Evolutionary conservation across 352 stramenopile species (phyloP), one percentile per base, ranked within the genome.

Genomic region (Globisporangium ultimum): DNA sequence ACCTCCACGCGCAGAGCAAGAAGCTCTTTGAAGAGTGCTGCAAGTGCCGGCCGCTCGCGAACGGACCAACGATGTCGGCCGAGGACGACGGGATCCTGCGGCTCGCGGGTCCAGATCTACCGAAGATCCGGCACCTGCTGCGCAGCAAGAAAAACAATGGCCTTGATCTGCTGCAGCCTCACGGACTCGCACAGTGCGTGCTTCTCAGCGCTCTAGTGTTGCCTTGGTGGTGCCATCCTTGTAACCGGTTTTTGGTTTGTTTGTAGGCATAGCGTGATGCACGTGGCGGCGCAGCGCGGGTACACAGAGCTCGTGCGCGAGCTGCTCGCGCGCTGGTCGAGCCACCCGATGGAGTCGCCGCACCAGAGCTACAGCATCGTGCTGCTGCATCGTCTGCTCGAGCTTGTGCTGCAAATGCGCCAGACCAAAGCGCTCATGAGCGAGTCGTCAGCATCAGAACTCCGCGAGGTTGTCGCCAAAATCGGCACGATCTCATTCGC

Each of bases 21-120:
- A 74, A 75, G 21, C 67, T 93, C 3, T 93, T 88, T 53, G 78
- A 90, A 9, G 81, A 93, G 58, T 93, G 84, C 57, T 86, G 81
- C 56, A 79, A 82, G 60, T 90, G 81, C 38, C 72, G 61, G 1
- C 79, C 77, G 12, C 65, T 91, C 5, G 66, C 77, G 3, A 70
- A 79, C 41, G 81, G 84, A 0, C 78, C 80, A 0, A 71, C 61
- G 5, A 70, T 70, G 28, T 88, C 72, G 1, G 22, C 14, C 4
- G 70, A 84, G n/a, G 80, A 79, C 22, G 80, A 79, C 22, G 79
- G 84, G 0, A 69, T 89, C 3, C 70, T 87, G 8, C 71, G 79
- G n/a, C 65, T 93, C 41, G 81, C 76, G 2, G 81, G 73, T 5
- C 84, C 84, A 0, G 86, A 93, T 60, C 46, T 91, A 0, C 78